Percentiles rank a stretch among this genome's conserved stretches.
These are phyloP conservation scores for Verticillium tricorpus DNA, from an alignment of 2,329 filamentous ascomycete genomes.

Conservation along the genomic window DNA sequence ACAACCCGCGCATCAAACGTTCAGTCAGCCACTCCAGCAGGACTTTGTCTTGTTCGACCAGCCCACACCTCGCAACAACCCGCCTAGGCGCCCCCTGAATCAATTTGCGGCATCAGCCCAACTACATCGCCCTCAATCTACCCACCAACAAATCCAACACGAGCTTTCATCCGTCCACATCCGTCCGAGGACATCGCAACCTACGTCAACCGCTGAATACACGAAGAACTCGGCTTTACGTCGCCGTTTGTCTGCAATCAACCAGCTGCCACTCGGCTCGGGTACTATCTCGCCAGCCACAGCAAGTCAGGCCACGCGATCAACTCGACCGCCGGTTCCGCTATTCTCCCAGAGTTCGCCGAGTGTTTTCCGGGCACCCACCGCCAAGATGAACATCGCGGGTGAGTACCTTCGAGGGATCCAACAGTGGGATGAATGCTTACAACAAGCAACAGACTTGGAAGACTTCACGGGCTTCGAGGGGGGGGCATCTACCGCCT, in stretches of 20 bases:
- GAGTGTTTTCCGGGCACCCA: slow-evolving; percentile 37
- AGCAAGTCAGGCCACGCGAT: background rate
- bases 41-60: slow-evolving; percentile 77
- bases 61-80: slow-evolving; percentile 35
- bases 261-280: background rate
- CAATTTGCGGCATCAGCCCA: slow-evolving; percentile 26
- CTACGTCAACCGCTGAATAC: background rate
- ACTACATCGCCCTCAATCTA: slow-evolving; percentile 40
- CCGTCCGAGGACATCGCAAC: background rate
- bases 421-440: background rate
- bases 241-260: background rate
- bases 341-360: slow-evolving; percentile 60
- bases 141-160: slow-evolving; percentile 50
- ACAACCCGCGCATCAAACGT: slow-evolving; percentile 46
- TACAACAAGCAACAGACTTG: slow-evolving; percentile 31
- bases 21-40: slow-evolving; percentile 45
- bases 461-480: slow-evolving; percentile 56
- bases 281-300: background rate
- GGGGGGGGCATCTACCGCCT: slow-evolving; percentile 42
- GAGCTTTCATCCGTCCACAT: background rate
- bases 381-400: slow-evolving; percentile 50
- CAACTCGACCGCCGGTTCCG: slow-evolving; percentile 63
- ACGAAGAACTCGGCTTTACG: background rate
- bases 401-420: slow-evolving; percentile 35
- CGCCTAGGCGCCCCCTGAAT: slow-evolving; percentile 36